These are phyloP conservation scores for Rhodotorula toruloides DNA, from an alignment of 768 basidiomycete genomes.

Conservation along the genomic window DNA sequence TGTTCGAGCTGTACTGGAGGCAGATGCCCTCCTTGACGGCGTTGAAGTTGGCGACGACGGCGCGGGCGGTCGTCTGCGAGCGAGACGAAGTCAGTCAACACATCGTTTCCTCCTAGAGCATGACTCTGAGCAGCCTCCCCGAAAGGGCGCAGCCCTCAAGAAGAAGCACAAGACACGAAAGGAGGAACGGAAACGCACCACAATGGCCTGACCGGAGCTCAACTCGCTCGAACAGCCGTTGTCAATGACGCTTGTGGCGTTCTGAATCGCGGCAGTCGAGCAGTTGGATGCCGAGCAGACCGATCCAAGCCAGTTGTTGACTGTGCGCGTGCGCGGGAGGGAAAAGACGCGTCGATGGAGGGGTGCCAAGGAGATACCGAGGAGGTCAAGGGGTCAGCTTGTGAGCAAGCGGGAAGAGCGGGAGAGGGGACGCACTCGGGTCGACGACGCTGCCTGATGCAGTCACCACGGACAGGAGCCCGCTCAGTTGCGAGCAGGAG, in stretches of 20 bases:
- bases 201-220: neutral
- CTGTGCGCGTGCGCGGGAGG: neutral
- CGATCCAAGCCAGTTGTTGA: neutral
- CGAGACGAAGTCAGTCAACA: neutral
- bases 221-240: conserved; percentile 11
- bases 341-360: neutral
- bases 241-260: conserved; percentile 16
- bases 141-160: neutral
- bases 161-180: neutral
- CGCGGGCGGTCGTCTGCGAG: neutral
- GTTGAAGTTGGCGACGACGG: conserved; percentile 12
- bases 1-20: conserved; percentile 33
- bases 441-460: neutral
- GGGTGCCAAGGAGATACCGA: neutral
- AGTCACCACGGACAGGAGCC: conserved; percentile 7
- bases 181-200: conserved; percentile 1
- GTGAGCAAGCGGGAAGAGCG: neutral
- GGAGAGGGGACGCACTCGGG: neutral
- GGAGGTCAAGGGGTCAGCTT: neutral
- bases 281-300: neutral
- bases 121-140: neutral
- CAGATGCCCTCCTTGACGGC: conserved; percentile 17
- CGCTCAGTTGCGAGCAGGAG: conserved; percentile 3
- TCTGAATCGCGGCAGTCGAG: neutral
- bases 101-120: neutral